Conservation (phyloP, 495 filamentous ascomycete genomes). For the Massariosphaeria phaeospora region DNA sequence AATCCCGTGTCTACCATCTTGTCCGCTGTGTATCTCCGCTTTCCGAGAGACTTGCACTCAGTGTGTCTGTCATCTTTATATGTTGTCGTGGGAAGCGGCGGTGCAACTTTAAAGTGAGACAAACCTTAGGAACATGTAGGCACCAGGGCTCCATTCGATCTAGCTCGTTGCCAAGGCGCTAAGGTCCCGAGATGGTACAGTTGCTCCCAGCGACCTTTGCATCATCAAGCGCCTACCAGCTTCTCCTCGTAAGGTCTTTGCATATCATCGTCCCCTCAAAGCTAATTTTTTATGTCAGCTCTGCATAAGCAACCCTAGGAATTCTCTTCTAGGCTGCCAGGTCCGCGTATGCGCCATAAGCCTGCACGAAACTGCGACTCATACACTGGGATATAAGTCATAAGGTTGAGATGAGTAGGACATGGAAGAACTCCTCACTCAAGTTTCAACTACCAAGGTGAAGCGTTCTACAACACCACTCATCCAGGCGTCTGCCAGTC, state of each 20-base stretch:
- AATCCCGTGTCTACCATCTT: conserved; percentile 27
- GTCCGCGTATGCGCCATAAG: no score
- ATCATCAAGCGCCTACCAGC: no score
- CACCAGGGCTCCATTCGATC: not conserved
- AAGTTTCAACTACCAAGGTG: conserved; percentile 31
- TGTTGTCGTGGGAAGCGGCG: not conserved
- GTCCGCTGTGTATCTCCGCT: conserved; percentile 16
- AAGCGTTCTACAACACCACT: conserved; percentile 8
- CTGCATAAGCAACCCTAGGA: no score
- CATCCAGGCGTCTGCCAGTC: conserved; percentile 24
- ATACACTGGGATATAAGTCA: no score
- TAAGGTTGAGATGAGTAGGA: no score
- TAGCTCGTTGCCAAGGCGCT: conserved; percentile 10
- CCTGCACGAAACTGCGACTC: no score
- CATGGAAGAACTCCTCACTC: conserved; percentile 41
- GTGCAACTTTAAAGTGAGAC: not conserved
- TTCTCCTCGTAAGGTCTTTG: no score
- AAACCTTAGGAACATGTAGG: conserved; percentile 2
- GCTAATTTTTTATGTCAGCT: no score
- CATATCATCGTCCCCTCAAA: no score
- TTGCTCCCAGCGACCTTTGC: no score
- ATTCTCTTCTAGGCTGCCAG: no score
- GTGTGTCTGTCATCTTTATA: conserved; percentile 13
- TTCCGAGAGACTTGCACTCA: not conserved
- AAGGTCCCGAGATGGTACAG: not conserved